Evolutionary conservation across 2,329 filamentous ascomycete genomes (phyloP).

Genomic region (Colletotrichum sp.): DNA sequence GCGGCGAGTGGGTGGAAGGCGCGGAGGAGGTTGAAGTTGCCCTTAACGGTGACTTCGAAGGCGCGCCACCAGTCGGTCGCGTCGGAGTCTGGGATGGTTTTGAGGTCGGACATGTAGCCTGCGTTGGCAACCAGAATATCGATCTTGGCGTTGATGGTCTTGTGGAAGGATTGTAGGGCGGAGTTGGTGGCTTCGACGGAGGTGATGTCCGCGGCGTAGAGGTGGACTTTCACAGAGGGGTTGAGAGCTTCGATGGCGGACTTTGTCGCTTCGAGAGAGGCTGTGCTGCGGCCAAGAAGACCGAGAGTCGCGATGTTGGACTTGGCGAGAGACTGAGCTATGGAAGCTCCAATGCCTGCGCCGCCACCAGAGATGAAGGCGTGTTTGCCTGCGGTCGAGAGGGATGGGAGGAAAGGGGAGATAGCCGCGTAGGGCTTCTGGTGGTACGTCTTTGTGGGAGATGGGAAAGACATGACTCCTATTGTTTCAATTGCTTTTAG

Average conservation of each 20-base stretch:
- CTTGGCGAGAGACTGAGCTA: slow-evolving; percentile 44
- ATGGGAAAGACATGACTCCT: slow-evolving; percentile 17
- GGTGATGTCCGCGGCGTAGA: slow-evolving; percentile 22
- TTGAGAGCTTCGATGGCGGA: slow-evolving; percentile 21
- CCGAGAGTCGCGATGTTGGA: slow-evolving; percentile 53
- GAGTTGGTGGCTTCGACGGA: slow-evolving; percentile 2
- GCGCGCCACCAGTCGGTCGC: slow-evolving; percentile 27
- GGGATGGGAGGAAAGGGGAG: slow-evolving; percentile 25
- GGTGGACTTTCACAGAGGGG: slow-evolving; percentile 18
- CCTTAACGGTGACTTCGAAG: slow-evolving; percentile 54
- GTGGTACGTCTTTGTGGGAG: slow-evolving; percentile 21
- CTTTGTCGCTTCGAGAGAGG: slow-evolving; percentile 28
- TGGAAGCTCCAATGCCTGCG: slow-evolving; percentile 52
- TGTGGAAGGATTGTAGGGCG: slow-evolving; percentile 1
- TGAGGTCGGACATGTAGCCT: slow-evolving; percentile 23
- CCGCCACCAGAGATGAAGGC: slow-evolving; percentile 61
- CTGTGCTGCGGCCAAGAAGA: slow-evolving; percentile 38
- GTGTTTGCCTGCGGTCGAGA: slow-evolving; percentile 42
- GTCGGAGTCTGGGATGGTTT: slow-evolving; percentile 21
- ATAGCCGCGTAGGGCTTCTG: slow-evolving; percentile 29
- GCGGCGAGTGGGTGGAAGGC: slow-evolving; percentile 46
- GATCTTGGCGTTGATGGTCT: slow-evolving; percentile 2
- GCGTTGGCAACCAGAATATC: slow-evolving; percentile 34
- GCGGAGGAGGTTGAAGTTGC: slow-evolving; percentile 47
- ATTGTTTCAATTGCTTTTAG: fast-evolving